Base-by-base conservation (phyloP, 495 filamentous ascomycete species). In the Corynascus novoguineensis region DNA sequence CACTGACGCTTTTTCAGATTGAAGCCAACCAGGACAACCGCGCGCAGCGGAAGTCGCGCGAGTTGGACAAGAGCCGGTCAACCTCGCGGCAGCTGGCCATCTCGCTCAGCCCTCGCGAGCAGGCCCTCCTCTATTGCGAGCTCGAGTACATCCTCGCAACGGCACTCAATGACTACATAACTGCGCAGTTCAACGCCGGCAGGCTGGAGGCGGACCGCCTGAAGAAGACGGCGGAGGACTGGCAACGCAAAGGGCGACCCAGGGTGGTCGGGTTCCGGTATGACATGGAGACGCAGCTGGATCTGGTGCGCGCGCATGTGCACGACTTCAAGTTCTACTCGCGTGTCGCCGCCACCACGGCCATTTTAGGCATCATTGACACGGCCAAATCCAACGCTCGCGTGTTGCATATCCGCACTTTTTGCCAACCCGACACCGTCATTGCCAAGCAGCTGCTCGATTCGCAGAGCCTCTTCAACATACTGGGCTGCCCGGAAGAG, bases 221-320 rank as follows among this genome's bases (percentile, higher is more conserved):
- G n/a, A 66, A 62, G 28, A 65, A 62, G 32, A 60, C 74, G 12
- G 62, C 69, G 1, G 73, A 77, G 22, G 52, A 38, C 2, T 79
- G 74, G 76, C 55, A 58, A 27, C 64, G 68, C 25, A 68, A 72
- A 59, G 76, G 76, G 45, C 72, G 71, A 0, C 74, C 73, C 1
- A 67, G 63, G 25, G 75, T 78, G 7, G 55, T 73, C 34, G 66
- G 70, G 12, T 78, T 77, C 64, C 73, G 73, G 9, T 79, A 75
- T 46, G 76, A 79, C 28, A 52, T 78, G 7, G 76, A 79, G 64
- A 79, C 76, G 0, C 76, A 79, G 63, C 53, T 79, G 22, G 75
- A 76, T 0, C 64, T 79, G 24, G 59, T 77, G 14, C 50, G 58
- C 4, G 51, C 64, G 22, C 75, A 78, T 57, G 53, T 71, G 3